Conservation (phyloP, 2,329 filamentous ascomycete species). For the Fusarium devonianum region DNA sequence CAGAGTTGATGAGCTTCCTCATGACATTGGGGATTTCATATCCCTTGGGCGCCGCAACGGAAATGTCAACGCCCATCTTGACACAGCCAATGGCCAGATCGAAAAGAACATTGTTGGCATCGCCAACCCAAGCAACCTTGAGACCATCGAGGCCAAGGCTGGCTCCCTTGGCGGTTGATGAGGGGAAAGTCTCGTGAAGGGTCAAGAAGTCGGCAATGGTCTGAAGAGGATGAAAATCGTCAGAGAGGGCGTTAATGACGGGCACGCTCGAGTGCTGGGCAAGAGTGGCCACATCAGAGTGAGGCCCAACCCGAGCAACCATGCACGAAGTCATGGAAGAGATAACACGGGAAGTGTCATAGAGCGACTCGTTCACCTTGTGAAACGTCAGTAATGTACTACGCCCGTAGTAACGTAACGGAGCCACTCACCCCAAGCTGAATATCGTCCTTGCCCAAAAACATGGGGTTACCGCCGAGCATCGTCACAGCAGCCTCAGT, state of each 20-base stretch:
- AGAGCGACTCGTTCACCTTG: constrained; percentile 90
- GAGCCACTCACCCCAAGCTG: constrained; percentile 75
- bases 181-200: constrained; percentile 78
- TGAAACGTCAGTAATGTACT: constrained; percentile 4
- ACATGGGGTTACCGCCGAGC: constrained; percentile 94
- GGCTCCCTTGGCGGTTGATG: constrained; percentile 47
- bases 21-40: constrained; percentile 83
- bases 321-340: constrained; percentile 92
- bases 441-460: constrained; percentile 93
- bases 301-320: constrained; percentile 78
- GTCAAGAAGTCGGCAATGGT: constrained; percentile 94
- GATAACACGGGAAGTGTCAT: constrained; percentile 89
- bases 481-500: constrained; percentile 90
- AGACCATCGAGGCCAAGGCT: constrained; percentile 77
- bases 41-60: constrained; percentile 84
- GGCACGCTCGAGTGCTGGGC: constrained; percentile 78
- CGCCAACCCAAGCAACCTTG: constrained; percentile 95
- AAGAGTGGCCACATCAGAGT: constrained; percentile 75
- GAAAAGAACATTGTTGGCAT: constrained; percentile 96
- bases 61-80: constrained; percentile 86
- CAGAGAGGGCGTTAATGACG: constrained; percentile 86
- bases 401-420: not conserved
- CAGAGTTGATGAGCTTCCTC: constrained; percentile 72
- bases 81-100: constrained; percentile 87
- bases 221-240: constrained; percentile 93